Percentiles rank a stretch among this genome's conserved stretches.
phyloP scores from a whole-genome alignment of 1,284 basidiomycete species.

The Flammula alnicola region DNA sequence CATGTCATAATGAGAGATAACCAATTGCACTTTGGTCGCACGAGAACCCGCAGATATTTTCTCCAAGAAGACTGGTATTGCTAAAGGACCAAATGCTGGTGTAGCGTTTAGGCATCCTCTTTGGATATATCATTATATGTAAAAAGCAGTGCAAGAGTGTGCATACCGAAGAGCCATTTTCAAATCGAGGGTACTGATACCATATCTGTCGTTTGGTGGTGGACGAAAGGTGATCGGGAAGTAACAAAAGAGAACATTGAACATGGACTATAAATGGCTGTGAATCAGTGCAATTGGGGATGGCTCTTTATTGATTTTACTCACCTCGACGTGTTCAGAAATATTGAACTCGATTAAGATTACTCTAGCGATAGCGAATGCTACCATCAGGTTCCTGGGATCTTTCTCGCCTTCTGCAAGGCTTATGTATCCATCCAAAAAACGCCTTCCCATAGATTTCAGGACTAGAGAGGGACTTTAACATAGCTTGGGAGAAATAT shows the following conservation, averaged over 20 bases:
- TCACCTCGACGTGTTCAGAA: constrained; percentile 74
- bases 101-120: constrained; percentile 77
- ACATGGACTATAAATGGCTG: constrained; percentile 70
- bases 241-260: constrained; percentile 97
- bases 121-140: constrained; percentile 28
- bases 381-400: constrained; percentile 90
- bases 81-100: constrained; percentile 83
- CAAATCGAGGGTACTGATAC: constrained; percentile 90
- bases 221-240: constrained; percentile 98
- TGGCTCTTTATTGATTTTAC: constrained; percentile 27
- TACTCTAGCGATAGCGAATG: constrained; percentile 87
- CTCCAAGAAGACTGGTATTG: constrained; percentile 90
- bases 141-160: background rate
- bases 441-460: constrained; percentile 71
- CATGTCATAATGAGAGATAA: background rate
- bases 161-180: constrained; percentile 72
- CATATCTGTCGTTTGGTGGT: constrained; percentile 93
- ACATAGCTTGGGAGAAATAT: background rate
- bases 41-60: constrained; percentile 89
- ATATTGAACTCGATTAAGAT: constrained; percentile 91
- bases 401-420: constrained; percentile 97
- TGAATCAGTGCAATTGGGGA: background rate
- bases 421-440: constrained; percentile 78
- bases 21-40: constrained; percentile 71
- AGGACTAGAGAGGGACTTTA: constrained; percentile 51